phyloP scores from a whole-genome alignment of 108 stramenopile species.

The Asterionellopsis glacialis region DNA sequence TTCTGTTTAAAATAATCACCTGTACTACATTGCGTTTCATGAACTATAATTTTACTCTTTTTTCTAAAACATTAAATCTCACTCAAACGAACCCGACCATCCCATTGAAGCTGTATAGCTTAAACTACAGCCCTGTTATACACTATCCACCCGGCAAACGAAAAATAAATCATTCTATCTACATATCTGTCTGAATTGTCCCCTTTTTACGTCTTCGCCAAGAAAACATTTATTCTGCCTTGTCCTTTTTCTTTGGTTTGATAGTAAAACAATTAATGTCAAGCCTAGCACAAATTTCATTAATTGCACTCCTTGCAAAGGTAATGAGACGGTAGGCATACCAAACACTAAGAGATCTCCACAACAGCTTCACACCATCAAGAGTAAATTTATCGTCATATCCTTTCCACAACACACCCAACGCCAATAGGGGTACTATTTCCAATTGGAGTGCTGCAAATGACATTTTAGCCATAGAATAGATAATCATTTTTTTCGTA shows the following conservation, averaged over 20 bases:
- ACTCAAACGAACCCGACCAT: no score
- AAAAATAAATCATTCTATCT: no score
- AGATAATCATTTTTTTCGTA: conserved; percentile 85
- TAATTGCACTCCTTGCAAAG: conserved; percentile 50
- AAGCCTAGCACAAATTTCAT: conserved; percentile 55
- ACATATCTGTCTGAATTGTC: no score
- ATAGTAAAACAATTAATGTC: conserved; percentile 68
- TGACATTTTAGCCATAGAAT: conserved; percentile 78
- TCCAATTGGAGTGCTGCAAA: conserved; percentile 68
- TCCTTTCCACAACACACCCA: conserved; percentile 29
- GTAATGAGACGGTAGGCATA: conserved; percentile 43
- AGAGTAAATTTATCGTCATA: conserved; percentile 24
- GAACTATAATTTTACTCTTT: no score
- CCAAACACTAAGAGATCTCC: conserved; percentile 39
- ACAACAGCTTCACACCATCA: conserved; percentile 28
- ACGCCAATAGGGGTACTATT: conserved; percentile 38
- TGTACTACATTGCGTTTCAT: no score
- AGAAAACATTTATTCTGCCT: background rate
- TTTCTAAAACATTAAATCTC: no score
- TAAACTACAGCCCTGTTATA: no score
- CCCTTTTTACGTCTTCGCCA: background rate
- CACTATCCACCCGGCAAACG: no score
- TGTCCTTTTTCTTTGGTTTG: conserved; percentile 35
- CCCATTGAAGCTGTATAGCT: no score
- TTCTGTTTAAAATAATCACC: no score